Percentiles rank a stretch among this genome's conserved stretches.
Evolutionary conservation across 495 filamentous ascomycete genomes (phyloP).

Genomic region (Schizothecium vesticola): DNA sequence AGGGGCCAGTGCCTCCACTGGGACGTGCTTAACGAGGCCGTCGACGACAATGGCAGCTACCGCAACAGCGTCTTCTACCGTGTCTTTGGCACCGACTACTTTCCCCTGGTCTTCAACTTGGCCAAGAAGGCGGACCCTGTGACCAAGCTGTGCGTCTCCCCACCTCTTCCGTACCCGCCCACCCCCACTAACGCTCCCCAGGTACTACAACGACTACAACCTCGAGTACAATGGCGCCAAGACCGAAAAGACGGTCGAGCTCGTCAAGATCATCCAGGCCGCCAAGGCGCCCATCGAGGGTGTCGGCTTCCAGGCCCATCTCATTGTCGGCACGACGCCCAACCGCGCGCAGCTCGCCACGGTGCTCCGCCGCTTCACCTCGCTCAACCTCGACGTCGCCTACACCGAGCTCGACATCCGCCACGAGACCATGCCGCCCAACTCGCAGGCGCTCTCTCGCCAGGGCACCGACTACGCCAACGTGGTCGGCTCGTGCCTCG

Average conservation of each 20-base stretch:
- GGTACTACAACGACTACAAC: slow-evolving; percentile 68
- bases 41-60: slow-evolving; percentile 41
- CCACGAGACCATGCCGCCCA: slow-evolving; percentile 36
- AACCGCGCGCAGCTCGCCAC: slow-evolving; percentile 32
- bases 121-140: slow-evolving; percentile 34
- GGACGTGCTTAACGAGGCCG: slow-evolving; percentile 54
- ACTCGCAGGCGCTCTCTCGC: slow-evolving; percentile 34
- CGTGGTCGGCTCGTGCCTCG: slow-evolving; percentile 52
- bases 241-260: slow-evolving; percentile 36
- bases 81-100: slow-evolving; percentile 42
- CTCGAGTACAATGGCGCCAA: slow-evolving; percentile 53
- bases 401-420: slow-evolving; percentile 61
- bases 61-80: slow-evolving; percentile 36
- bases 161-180: background rate
- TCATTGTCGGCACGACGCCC: slow-evolving; percentile 50
- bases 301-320: slow-evolving; percentile 55
- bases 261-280: slow-evolving; percentile 44
- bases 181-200: slow-evolving; percentile 15
- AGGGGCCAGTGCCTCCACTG: slow-evolving; percentile 44
- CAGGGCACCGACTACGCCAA: slow-evolving; percentile 54
- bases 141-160: slow-evolving; percentile 27
- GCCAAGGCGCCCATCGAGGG: slow-evolving; percentile 54
- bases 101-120: slow-evolving; percentile 43
- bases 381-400: slow-evolving; percentile 51
- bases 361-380: slow-evolving; percentile 40